Percentiles rank a stretch among this genome's conserved stretches.
These are phyloP conservation scores for Daucus carota DNA, from an alignment of 129 eudicot species.

Conservation along the genomic window DNA sequence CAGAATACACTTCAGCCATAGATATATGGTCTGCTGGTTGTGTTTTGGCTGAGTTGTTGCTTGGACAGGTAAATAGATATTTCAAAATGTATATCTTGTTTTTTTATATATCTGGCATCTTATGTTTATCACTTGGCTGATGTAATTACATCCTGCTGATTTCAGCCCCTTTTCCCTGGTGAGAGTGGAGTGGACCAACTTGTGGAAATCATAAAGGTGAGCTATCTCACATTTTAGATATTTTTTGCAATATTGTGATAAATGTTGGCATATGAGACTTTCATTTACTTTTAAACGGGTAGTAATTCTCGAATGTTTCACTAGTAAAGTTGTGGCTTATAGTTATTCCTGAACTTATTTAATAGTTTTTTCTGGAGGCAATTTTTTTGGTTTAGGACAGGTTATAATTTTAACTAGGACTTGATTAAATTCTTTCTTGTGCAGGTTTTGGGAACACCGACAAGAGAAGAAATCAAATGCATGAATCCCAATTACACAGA, in stretches of 20 bases:
- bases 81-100: conserved; percentile 3
- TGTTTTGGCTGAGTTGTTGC: conserved; percentile 31
- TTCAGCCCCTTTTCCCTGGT: conserved; percentile 57
- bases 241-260: neutral
- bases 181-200: conserved; percentile 90
- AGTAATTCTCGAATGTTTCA: neutral
- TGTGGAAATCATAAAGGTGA: conserved; percentile 86
- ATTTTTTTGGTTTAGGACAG: neutral
- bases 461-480: conserved; percentile 89
- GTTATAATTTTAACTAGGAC: neutral
- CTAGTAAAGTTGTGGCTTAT: neutral
- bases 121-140: conserved; percentile 15
- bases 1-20: conserved; percentile 61
- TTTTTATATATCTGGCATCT: neutral
- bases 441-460: conserved; percentile 73
- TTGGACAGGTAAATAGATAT: conserved; percentile 19
- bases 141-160: neutral
- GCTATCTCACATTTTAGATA: neutral
- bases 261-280: neutral
- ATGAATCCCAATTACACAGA: conserved; percentile 96
- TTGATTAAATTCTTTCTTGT: neutral
- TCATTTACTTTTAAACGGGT: neutral
- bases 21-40: conserved; percentile 42
- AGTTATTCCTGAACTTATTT: neutral
- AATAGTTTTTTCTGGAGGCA: neutral